Evolutionary conservation across 2,329 filamentous ascomycete genomes (phyloP), one percentile per base, ranked within the genome.

Genomic region (Sporothrix variecibatus): DNA sequence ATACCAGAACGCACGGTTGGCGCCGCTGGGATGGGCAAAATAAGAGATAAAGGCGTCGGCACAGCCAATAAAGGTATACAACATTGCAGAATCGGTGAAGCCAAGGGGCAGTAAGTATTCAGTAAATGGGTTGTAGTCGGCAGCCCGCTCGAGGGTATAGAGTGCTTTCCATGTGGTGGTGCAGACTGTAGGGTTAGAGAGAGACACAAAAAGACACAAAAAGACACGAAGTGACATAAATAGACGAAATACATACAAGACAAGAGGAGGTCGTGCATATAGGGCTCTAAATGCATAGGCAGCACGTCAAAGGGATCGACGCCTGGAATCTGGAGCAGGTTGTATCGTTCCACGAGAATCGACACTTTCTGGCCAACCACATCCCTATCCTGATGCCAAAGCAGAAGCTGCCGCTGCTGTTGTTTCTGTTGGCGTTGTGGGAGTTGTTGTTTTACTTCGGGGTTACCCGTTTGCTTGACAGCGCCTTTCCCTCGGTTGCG

Each of bases 221-320:
- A 40, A n/a, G n/a, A n/a, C n/a, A n/a, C n/a, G n/a, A n/a, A n/a
- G n/a, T 40, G 38, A 40, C 38, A 40, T 26, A 56, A 23, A 40
- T 40, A 40, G 38, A 40, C 51, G 7, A 56, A 20, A 26, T 56
- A 73, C 71, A 40, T 40, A 40, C 38, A 34, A 20, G 51, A 73
- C 46, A 73, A n/a, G 31, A 73, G 58, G 43, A 73, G 60, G 26
- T 73, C 71, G 31, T 73, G 71, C 71, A 73, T 73, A 31, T 73
- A 73, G 4, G 71, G 71, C 46, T 73, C 46, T 4, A 73, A 46
- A 17, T 58, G 26, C 4, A 73, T 67, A 17, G 71, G 46, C 60
- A 68, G 31, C 34, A 31, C 17, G 60, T 67, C n/a, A 26, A 73
- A 73, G 5, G 71, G 71, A 34, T 73, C 71, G 12, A 73, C 71